Percentiles rank a stretch among this genome's conserved stretches.
These are phyloP conservation scores for Pilaira anomala DNA, from an alignment of 192 early-diverging fungal species.

Conservation along the genomic window DNA sequence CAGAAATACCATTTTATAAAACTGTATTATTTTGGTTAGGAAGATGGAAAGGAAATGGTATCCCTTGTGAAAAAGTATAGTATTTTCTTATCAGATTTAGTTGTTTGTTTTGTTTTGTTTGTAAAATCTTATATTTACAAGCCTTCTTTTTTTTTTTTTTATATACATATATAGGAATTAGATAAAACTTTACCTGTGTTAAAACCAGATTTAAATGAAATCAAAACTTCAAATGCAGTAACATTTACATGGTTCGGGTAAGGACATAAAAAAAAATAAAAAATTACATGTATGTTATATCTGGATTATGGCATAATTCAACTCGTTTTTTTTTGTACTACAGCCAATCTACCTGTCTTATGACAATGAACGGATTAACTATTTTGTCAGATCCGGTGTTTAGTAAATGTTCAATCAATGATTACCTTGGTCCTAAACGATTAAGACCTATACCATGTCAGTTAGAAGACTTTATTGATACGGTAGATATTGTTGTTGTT, in stretches of 20 bases:
- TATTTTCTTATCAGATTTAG: background rate
- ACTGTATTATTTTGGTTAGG: conserved; percentile 32
- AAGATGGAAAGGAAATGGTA: conserved; percentile 28
- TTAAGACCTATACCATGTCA: conserved; percentile 49
- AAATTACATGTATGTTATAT: background rate
- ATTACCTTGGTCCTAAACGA: conserved; percentile 44
- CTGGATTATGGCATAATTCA: background rate
- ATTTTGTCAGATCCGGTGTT: conserved; percentile 47
- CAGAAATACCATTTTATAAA: conserved; percentile 33
- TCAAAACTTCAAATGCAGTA: background rate
- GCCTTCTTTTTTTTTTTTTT: too few species aligned
- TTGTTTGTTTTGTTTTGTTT: background rate
- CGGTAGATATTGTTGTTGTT: conserved; percentile 52
- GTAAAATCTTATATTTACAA: background rate
- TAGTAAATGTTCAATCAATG: conserved; percentile 24
- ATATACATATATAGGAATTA: conserved; percentile 20
- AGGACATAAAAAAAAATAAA: background rate
- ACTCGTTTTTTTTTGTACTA: background rate
- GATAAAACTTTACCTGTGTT: conserved; percentile 24
- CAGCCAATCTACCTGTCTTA: conserved; percentile 55
- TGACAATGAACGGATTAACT: conserved; percentile 56
- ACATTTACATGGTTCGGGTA: conserved; percentile 32
- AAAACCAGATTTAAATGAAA: conserved; percentile 16
- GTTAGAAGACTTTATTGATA: conserved; percentile 41
- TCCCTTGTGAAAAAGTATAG: conserved; percentile 17